Conservation (phyloP, 2,329 filamentous ascomycete genomes). For the Xylaria hypoxylon region DNA sequence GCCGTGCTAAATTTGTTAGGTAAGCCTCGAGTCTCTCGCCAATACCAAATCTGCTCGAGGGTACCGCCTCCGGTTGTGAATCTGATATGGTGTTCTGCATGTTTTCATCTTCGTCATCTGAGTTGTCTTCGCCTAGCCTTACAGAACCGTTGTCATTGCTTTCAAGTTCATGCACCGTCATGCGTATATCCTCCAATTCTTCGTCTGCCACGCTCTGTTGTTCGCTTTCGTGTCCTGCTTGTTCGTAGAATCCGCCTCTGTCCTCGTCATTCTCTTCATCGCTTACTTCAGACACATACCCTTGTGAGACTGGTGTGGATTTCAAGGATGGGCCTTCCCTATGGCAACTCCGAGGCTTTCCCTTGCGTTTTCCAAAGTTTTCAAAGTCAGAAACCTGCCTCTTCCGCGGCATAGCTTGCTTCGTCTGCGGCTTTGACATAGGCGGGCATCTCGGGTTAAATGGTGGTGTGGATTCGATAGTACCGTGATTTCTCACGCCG, state of each 20-base stretch:
- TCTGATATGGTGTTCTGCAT: constrained; percentile 9
- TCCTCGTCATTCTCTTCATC: constrained; percentile 14
- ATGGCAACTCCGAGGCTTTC: not conserved
- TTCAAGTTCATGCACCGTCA: not conserved
- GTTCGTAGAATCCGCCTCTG: not conserved
- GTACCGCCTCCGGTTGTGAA: constrained; percentile 13
- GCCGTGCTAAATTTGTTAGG: too few relatives aligned
- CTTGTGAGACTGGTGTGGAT: not conserved
- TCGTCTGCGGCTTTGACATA: constrained; percentile 4
- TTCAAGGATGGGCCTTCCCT: not conserved
- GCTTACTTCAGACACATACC: not conserved
- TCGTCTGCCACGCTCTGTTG: not conserved
- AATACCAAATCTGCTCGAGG: not conserved
- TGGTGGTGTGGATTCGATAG: constrained; percentile 15
- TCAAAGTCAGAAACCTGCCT: constrained; percentile 43
- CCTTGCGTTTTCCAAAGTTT: constrained; percentile 40
- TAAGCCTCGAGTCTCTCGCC: not conserved
- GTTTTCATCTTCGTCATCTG: constrained; percentile 2
- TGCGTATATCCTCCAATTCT: not conserved
- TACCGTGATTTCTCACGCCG: constrained; percentile 6
- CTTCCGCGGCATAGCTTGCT: constrained; percentile 19
- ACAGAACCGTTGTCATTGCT: constrained; percentile 1
- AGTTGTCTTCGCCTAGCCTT: not conserved
- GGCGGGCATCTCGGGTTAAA: not conserved
- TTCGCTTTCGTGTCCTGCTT: constrained; percentile 17